A percentile compares a stretch with the other conserved stretches of the same genome.
phyloP scores from a whole-genome alignment of 2,329 filamentous ascomycete genomes.

The Drechslerella coelobrocha region DNA sequence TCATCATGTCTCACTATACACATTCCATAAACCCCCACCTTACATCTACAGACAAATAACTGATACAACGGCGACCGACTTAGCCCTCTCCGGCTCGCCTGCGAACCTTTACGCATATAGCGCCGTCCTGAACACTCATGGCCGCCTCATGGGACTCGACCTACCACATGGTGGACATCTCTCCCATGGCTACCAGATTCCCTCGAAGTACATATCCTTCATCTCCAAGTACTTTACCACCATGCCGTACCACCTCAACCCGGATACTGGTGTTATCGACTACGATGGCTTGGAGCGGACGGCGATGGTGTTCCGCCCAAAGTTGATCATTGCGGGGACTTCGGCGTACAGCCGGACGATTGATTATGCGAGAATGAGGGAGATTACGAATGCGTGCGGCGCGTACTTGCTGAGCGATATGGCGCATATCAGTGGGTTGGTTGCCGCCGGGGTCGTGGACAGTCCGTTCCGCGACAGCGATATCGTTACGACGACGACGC shows the following conservation, averaged over 20 bases:
- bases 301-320: conserved; percentile 87
- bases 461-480: conserved; percentile 89
- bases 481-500: conserved; percentile 95
- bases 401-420: conserved; percentile 95
- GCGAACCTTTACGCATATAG: conserved; percentile 87
- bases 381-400: conserved; percentile 87
- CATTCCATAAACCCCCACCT: background rate
- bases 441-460: conserved; percentile 89
- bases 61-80: background rate
- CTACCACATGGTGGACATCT: conserved; percentile 95
- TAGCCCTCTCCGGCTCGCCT: conserved; percentile 64
- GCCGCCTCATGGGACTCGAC: conserved; percentile 95
- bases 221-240: conserved; percentile 99
- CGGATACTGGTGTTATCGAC: conserved; percentile 90
- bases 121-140: conserved; percentile 87
- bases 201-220: conserved; percentile 93
- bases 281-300: conserved; percentile 89
- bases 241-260: conserved; percentile 88
- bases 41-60: conserved; percentile 17
- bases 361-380: conserved; percentile 89
- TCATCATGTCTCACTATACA: background rate
- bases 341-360: conserved; percentile 96
- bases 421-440: conserved; percentile 93
- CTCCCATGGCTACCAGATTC: conserved; percentile 96
- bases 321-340: conserved; percentile 92